Evolutionary conservation across 2,329 filamentous ascomycete genomes (phyloP).

Genomic region (Ceratocystis diversiconidia): DNA sequence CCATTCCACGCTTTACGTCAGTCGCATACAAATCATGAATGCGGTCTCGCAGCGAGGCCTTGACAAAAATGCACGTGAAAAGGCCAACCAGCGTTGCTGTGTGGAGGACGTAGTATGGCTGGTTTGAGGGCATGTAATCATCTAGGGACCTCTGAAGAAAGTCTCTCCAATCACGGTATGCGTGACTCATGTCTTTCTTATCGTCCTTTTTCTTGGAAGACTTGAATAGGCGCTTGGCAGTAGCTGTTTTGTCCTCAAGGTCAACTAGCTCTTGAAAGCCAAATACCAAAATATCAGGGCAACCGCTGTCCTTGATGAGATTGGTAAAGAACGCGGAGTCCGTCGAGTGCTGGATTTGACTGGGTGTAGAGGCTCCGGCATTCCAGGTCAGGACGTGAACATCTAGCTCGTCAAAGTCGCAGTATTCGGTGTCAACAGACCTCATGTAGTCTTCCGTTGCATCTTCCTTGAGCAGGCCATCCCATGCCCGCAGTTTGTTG

Average conservation of each 20-base stretch:
- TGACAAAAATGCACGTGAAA: constrained; percentile 93
- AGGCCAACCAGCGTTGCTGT: constrained; percentile 79
- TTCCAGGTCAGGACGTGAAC: constrained; percentile 89
- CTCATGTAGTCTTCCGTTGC: constrained; percentile 92
- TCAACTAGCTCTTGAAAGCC: constrained; percentile 98
- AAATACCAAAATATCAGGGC: constrained; percentile 84
- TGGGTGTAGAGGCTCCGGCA: constrained; percentile 87
- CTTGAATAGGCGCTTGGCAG: constrained; percentile 59
- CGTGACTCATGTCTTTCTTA: constrained; percentile 85
- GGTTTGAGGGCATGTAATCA: constrained; percentile 62
- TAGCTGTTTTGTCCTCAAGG: constrained; percentile 91
- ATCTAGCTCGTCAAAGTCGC: constrained; percentile 68
- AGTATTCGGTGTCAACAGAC: constrained; percentile 65
- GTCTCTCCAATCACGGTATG: constrained; percentile 93
- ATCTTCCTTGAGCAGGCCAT: constrained; percentile 83
- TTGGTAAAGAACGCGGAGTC: constrained; percentile 71
- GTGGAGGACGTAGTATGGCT: constrained; percentile 74
- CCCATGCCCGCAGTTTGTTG: constrained; percentile 74
- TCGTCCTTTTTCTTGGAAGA: constrained; percentile 70
- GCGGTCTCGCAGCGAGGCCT: constrained; percentile 58
- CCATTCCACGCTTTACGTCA: constrained; percentile 92
- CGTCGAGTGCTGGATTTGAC: constrained; percentile 55
- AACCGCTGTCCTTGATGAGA: constrained; percentile 58
- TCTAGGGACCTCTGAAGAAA: constrained; percentile 72
- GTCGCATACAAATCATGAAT: constrained; percentile 65